A percentile compares a stretch with the other conserved stretches of the same genome.
phyloP scores from a whole-genome alignment of 2,329 filamentous ascomycete species.

The Trichoderma sp. region DNA sequence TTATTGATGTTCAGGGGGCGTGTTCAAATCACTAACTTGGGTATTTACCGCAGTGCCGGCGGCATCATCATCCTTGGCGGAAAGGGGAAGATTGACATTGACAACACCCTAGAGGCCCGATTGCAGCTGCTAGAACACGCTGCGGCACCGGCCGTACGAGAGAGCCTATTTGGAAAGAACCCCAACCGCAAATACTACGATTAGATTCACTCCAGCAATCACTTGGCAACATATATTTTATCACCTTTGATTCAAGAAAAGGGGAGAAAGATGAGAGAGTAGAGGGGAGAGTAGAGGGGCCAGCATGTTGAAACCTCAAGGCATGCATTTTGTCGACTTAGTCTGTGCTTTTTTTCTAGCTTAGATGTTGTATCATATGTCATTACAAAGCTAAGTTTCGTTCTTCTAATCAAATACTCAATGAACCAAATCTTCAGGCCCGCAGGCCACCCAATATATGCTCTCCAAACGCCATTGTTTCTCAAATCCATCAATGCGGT shows the following conservation, averaged over 20 bases:
- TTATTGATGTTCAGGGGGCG: constrained; percentile 19
- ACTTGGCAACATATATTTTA: constrained; percentile 20
- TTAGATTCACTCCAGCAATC: constrained; percentile 51
- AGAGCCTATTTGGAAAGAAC: constrained; percentile 91
- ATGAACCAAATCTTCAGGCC: background rate
- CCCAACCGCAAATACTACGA: constrained; percentile 94
- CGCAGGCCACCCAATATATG: background rate
- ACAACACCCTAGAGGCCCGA: constrained; percentile 96
- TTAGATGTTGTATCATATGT: constrained; percentile 44
- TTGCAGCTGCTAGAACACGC: constrained; percentile 82
- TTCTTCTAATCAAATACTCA: constrained; percentile 19
- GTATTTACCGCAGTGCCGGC: constrained; percentile 66
- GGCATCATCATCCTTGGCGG: constrained; percentile 81
- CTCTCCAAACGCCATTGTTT: background rate
- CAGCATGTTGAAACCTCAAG: constrained; percentile 12
- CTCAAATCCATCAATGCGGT: background rate
- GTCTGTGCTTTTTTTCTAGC: constrained; percentile 37
- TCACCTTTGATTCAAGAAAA: constrained; percentile 11
- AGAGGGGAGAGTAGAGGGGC: background rate
- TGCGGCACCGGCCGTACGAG: constrained; percentile 81
- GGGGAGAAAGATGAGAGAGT: background rate
- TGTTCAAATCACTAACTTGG: constrained; percentile 31
- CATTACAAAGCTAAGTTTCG: constrained; percentile 30
- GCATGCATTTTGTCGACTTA: constrained; percentile 27
- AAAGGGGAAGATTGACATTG: constrained; percentile 93